Evolutionary conservation across 139 green algal species (phyloP), one percentile per base, ranked within the genome.

Genomic region (Klebsormidium nitens): DNA sequence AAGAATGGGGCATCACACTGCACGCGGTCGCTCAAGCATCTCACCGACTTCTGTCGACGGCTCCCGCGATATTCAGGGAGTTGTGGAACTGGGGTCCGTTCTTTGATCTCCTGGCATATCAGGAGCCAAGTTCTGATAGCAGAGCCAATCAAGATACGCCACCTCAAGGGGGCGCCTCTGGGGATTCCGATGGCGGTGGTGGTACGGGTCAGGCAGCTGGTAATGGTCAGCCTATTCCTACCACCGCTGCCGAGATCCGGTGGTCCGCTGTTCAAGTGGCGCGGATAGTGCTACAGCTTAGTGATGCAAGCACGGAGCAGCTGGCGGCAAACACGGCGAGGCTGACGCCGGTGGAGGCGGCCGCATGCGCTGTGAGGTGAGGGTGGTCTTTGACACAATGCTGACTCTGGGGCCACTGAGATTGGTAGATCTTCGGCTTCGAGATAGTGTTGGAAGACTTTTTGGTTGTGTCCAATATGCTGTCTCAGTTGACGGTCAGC

Each of bases 71-170:
- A 0, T 76, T 76, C 38, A 14, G 26, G 1, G 23, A 23, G n/a
- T 62, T 77, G 19, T 76, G 69, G 69, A 29, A 76, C 31, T 76
- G 69, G 69, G 52, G 37, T 6, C 69, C 69, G 23, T 55, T 55
- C 46, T 55, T 55, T 23, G 46, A 55, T 55, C 46, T 55, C 46
- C 46, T 55, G 23, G 23, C 23, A 23, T 55, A 23, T 23, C 46
- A 55, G n/a, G n/a, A n/a, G n/a, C n/a, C n/a, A n/a, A n/a, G n/a
- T n/a, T n/a, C n/a, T n/a, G n/a, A n/a, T n/a, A n/a, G n/a, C n/a
- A n/a, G n/a, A n/a, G n/a, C n/a, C n/a, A n/a, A n/a, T n/a, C n/a
- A n/a, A n/a, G n/a, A n/a, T n/a, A n/a, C n/a, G n/a, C n/a, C n/a
- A n/a, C n/a, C n/a, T n/a, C n/a, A n/a, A n/a, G n/a, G n/a, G n/a